A percentile compares a stretch with the other conserved stretches of the same genome.
phyloP scores from a whole-genome alignment of 2,329 filamentous ascomycete genomes.

The Apiospora saccharicola region DNA sequence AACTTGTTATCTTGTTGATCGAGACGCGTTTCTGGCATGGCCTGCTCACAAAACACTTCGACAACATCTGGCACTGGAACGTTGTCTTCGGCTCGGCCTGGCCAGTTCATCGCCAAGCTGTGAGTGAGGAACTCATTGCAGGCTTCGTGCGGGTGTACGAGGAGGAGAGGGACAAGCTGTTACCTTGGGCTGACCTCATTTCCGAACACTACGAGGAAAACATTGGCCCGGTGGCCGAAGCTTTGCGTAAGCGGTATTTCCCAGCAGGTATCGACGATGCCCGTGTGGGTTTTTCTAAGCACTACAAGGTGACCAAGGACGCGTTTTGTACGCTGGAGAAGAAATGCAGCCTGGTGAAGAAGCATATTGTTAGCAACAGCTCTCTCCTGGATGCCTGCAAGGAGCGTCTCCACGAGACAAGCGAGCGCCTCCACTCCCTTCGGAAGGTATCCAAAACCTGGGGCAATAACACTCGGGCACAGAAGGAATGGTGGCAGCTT shows the following conservation, averaged over 20 bases:
- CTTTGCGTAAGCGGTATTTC: conserved; percentile 25
- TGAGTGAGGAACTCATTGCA: neutral
- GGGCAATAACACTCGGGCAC: conserved; percentile 19
- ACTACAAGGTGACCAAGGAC: conserved; percentile 14
- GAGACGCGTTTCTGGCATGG: conserved; percentile 29
- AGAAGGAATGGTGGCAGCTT: conserved; percentile 26
- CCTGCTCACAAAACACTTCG: neutral
- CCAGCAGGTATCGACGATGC: conserved; percentile 29
- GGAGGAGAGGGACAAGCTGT: neutral
- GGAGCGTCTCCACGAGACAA: conserved; percentile 6
- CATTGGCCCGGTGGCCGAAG: conserved; percentile 20
- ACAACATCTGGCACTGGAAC: conserved; percentile 24
- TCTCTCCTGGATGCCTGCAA: neutral
- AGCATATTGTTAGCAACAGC: neutral
- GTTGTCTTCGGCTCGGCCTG: conserved; percentile 25
- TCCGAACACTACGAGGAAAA: conserved; percentile 1
- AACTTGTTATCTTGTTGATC: conserved; percentile 23
- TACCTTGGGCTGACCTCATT: neutral
- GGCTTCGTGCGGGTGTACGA: neutral
- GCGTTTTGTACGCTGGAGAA: conserved; percentile 23
- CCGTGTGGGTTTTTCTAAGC: conserved; percentile 26
- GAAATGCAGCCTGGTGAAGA: neutral
- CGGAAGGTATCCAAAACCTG: conserved; percentile 22
- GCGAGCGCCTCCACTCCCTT: neutral
- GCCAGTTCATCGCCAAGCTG: conserved; percentile 23